A percentile compares a stretch with the other conserved stretches of the same genome.
Conservation (phyloP, 257 asterid species). For the Osmanthus fragrans region DNA sequence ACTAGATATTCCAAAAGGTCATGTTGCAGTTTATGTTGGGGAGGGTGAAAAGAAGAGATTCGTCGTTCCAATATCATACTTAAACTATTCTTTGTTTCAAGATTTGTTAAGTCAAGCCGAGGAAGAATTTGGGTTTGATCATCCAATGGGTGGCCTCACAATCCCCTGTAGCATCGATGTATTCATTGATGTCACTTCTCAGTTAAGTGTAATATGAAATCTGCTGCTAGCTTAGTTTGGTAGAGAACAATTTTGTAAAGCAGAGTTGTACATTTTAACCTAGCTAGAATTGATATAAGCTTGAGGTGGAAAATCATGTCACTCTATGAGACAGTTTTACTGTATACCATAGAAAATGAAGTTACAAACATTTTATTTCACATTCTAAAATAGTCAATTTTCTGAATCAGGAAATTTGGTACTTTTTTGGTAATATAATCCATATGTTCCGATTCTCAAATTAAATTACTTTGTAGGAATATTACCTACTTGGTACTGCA, state of each 20-base stretch:
- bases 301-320: neutral
- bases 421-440: neutral
- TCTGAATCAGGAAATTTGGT: neutral
- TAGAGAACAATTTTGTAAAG: slow-evolving; percentile 1
- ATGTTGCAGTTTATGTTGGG: slow-evolving; percentile 59
- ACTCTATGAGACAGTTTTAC: neutral
- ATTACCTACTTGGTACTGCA: neutral
- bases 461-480: neutral
- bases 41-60: slow-evolving; percentile 39
- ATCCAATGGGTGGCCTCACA: slow-evolving; percentile 65
- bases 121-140: slow-evolving; percentile 53
- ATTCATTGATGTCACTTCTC: slow-evolving; percentile 36
- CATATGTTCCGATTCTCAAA: neutral
- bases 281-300: neutral
- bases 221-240: neutral
- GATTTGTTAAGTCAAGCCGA: slow-evolving; percentile 37
- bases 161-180: slow-evolving; percentile 42
- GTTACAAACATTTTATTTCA: neutral
- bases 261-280: neutral
- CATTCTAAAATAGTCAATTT: neutral
- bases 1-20: slow-evolving; percentile 56
- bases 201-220: slow-evolving; percentile 23
- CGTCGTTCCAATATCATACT: slow-evolving; percentile 45
- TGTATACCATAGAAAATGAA: neutral
- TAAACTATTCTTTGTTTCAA: slow-evolving; percentile 49